Evolutionary conservation across 2,329 filamentous ascomycete species (phyloP).

Genomic region (Colletotrichum karsti): DNA sequence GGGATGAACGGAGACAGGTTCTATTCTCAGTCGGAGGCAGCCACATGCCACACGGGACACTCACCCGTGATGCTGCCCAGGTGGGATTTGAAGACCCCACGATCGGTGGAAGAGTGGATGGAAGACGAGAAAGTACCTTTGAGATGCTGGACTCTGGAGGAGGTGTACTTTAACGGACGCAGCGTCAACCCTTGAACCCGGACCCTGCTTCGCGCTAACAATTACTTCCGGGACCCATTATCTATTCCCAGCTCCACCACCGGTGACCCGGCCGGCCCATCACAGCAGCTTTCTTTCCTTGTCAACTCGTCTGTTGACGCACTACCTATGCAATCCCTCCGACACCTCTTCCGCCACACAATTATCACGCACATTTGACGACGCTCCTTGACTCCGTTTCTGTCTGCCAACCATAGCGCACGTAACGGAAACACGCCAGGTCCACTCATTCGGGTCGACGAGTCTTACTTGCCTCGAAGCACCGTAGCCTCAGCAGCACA

Average conservation of each 20-base stretch:
- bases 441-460: neutral
- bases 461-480: no score
- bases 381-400: neutral
- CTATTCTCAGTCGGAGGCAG: neutral
- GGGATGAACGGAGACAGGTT: neutral
- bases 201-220: neutral
- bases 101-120: neutral
- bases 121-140: neutral
- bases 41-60: neutral
- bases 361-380: conserved; percentile 3
- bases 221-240: conserved; percentile 5
- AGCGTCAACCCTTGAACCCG: neutral
- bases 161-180: neutral
- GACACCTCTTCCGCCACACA: neutral
- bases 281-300: neutral
- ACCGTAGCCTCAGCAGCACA: neutral
- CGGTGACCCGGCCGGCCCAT: neutral
- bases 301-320: neutral
- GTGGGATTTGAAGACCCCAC: conserved; percentile 1
- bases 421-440: neutral
- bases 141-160: no score
- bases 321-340: no score
- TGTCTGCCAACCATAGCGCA: neutral
- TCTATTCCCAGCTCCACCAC: conserved; percentile 5
- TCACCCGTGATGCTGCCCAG: neutral